Evolutionary conservation across 2,329 filamentous ascomycete genomes (phyloP).

Genomic region (Aureobasidium leucospermi): DNA sequence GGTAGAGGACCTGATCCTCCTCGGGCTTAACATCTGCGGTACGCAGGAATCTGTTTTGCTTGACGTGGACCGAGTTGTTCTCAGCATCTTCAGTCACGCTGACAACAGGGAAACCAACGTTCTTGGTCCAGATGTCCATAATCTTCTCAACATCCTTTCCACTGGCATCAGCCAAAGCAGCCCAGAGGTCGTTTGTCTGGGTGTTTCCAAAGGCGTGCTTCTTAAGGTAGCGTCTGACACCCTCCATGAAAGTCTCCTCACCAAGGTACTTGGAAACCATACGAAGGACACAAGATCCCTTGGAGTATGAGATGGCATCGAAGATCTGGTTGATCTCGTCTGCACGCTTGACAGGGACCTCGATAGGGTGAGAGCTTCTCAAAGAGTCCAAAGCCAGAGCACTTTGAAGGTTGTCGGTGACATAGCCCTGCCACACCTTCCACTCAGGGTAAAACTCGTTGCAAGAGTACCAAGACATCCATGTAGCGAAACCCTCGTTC

Average conservation of each 20-base stretch:
- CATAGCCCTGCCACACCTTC: conserved; percentile 96
- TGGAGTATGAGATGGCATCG: conserved; percentile 94
- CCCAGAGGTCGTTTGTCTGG: conserved; percentile 83
- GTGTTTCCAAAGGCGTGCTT: conserved; percentile 97
- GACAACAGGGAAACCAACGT: conserved; percentile 87
- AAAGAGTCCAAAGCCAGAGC: conserved; percentile 83
- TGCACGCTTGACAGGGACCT: conserved; percentile 89
- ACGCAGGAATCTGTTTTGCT: conserved; percentile 90
- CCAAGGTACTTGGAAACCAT: conserved; percentile 97
- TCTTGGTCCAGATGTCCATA: conserved; percentile 96
- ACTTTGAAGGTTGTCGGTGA: conserved; percentile 84
- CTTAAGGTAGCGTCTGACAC: conserved; percentile 83
- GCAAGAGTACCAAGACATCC: conserved; percentile 92
- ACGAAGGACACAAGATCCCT: conserved; percentile 88
- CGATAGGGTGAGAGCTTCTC: conserved; percentile 90
- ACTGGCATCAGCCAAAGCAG: conserved; percentile 76
- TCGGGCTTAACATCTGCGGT: conserved; percentile 91
- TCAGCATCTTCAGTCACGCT: conserved; percentile 70
- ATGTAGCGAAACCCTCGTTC: conserved; percentile 86
- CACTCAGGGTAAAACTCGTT: conserved; percentile 95
- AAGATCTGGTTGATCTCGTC: conserved; percentile 98
- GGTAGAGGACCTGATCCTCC: conserved; percentile 81
- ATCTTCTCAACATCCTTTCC: conserved; percentile 85
- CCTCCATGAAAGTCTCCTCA: conserved; percentile 87
- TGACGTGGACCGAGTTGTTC: conserved; percentile 69